Base-by-base conservation (phyloP, 2,329 filamentous ascomycete species). In the Pleoardoris graminearum region DNA sequence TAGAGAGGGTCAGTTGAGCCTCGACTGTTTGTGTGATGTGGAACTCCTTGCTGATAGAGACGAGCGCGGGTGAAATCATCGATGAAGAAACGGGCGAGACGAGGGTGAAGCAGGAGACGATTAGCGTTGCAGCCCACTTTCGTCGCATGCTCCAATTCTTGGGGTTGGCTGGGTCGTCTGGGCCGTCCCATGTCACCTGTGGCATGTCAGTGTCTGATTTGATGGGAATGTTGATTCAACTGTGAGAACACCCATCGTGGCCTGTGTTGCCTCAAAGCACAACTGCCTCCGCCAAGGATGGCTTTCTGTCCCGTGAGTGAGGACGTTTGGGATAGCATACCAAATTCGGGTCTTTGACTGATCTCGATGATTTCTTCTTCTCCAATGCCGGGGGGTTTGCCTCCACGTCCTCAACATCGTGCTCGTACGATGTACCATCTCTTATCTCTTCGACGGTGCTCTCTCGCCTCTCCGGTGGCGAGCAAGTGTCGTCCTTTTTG, bases 131-230 rank as follows among this genome's bases (percentile, higher is more conserved):
- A 19, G 72, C 63, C 77, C 77, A 79, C 61, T 78, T 78, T 25
- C 70, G 64, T 48, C 66, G 68, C 52, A 70, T 71, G 2, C 65
- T 61, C 77, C 77, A 79, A 50, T 79, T 79, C 56, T 78, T 77
- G 1, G 78, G 78, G 45, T 80, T 80, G 21, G 65, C 66, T 10
- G 74, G 75, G 53, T 80, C 78, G 25, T 77, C 67, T 4, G 75
- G 68, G 2, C 72, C 71, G 50, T 79, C 77, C 77, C 77, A 80
- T 1, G 72, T 75, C 1, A 80, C 76, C 69, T 70, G 38, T 16
- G 0, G 5, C 0, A 29, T 38, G 51, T 66, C 27, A 62, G 50
- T 33, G 14, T 19, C 16, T 19, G 11, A 17, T 17, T 16, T 10
- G 42, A 17, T 19, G 42, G 17, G n/a, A n/a, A n/a, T n/a, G n/a